These are phyloP conservation scores for Vitis cinerea DNA, from an alignment of 164 flowering plant genomes.

Conservation along the genomic window DNA sequence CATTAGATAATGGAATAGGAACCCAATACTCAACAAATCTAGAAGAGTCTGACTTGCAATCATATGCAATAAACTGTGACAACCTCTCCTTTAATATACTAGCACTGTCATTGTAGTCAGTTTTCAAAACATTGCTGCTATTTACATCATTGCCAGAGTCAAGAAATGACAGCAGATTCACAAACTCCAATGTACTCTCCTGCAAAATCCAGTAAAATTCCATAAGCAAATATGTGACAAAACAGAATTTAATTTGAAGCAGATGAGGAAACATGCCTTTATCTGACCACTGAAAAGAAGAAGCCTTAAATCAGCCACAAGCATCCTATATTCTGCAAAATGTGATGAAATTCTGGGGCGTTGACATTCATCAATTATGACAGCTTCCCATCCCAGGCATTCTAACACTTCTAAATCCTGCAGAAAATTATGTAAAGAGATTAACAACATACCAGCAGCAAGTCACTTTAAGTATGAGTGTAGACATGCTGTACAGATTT, in stretches of 20 bases:
- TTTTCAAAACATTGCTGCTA: slow-evolving; percentile 9
- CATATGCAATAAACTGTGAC: slow-evolving; percentile 37
- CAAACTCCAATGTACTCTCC: slow-evolving; percentile 48
- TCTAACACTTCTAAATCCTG: slow-evolving; percentile 63
- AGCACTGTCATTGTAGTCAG: slow-evolving; percentile 29
- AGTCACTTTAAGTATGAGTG: background rate
- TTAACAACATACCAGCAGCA: background rate
- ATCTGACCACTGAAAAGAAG: slow-evolving; percentile 47
- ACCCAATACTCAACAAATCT: slow-evolving; percentile 88
- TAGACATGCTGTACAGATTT: no score
- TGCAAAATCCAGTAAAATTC: slow-evolving; percentile 26
- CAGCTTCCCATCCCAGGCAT: slow-evolving; percentile 57
- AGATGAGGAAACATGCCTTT: slow-evolving; percentile 38
- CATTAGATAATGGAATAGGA: slow-evolving; percentile 67
- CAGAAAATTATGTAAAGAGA: slow-evolving; percentile 13
- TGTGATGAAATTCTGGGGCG: slow-evolving; percentile 25
- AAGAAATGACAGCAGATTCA: slow-evolving; percentile 49
- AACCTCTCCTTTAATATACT: slow-evolving; percentile 49
- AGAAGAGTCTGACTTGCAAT: slow-evolving; percentile 42
- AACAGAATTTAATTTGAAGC: background rate
- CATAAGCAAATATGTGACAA: background rate
- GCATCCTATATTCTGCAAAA: slow-evolving; percentile 42
- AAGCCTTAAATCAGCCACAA: slow-evolving; percentile 43
- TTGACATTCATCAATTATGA: slow-evolving; percentile 67
- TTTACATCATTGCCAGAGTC: slow-evolving; percentile 22